Base-by-base conservation (phyloP, 768 basidiomycete species). In the Mycena polygramma region DNA sequence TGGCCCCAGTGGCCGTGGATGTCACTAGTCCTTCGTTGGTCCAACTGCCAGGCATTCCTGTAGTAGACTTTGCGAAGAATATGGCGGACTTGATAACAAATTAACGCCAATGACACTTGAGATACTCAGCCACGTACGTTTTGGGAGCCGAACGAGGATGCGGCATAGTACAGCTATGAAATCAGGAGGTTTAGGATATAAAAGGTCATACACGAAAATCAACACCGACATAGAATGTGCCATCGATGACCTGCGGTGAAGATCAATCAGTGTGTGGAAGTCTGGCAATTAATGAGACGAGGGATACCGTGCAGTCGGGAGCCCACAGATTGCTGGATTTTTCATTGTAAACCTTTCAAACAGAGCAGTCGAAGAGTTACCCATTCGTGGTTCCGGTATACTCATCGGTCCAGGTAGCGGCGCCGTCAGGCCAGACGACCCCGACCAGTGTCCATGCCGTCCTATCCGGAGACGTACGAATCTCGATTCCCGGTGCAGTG, bases 91-190 rank as follows among this genome's bases (percentile, higher is more conserved):
- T 36, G 14, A 20, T 59, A 52, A 11, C 22, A 39, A 24, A 11
- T 22, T 57, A 41, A 57, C 20, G 13, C 11, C 22, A 41, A 24
- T 15, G 5, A n/a, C 30, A 14, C 7, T 41, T 57, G 2, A 15
- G 36, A 39, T n/a, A 9, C 1, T 13, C 20, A 20, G 35, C 13
- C 13, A 41, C n/a, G 13, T 46, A 78, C 77, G 35, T 81, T 79
- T 63, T 80, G 77, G 8, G 76, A 78, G 37, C 81, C 80, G 49
- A 82, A 81, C 26, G 74, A 74, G 1, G 80, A 81, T 0, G 81
- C 81, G 0, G 80, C 67, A 60, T 81, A 82, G 73, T 81, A 83
- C 9, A 81, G 68, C 81, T 82, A 43, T 20, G 10, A 11, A 35
- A 60, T 19, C 20, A 35, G n/a, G 36, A 20, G 49, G 35, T n/a